Evolutionary conservation across 805 yeast species (phyloP), one percentile per base, ranked within the genome.

Genomic region (Cyberlindnera maritima): DNA sequence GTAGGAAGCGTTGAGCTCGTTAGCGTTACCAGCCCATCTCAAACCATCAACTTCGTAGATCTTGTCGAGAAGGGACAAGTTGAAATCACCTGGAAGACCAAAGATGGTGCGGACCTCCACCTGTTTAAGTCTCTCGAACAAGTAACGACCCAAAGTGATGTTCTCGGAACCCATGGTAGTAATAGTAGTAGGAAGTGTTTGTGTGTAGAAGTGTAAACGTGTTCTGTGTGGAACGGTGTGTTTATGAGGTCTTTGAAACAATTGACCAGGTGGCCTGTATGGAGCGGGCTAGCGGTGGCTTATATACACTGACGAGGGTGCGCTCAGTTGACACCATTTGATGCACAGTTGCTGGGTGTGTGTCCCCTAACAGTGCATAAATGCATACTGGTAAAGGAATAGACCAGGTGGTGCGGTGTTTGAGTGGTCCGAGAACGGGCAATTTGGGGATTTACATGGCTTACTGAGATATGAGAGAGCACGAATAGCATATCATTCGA

Each of bases 11-110:
- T 88, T 88, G 71, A 88, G 76, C 72, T 88, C 96, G 69, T 88
- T 88, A 64, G 94, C 87, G 67, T 88, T 87, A 61, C 96, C 96
- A 42, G 88, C 90, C 96, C 96, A 88, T 72, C 85, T 77, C 68
- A 88, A 63, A 38, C 86, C 88, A 31, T 78, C 81, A 42, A 84
- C 88, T 60, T 83, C 87, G 65, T 84, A 81, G 60, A 85, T 74
- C 63, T 85, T 81, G 63, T 85, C 91, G 52, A 85, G 70, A 44
- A 85, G 69, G 17, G 87, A 70, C 64, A 83, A 73, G 74, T 85
- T 85, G 79, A 84, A 85, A 68, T 85, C 92, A 60, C 91, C 91
- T 50, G 92, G 92, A 46, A 85, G 77, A 61, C 92, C 92, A 61
- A 85, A 85, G 62, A 85, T 74, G 59, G 91, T 82, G 58, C 78